Base-by-base conservation (phyloP, 2,329 filamentous ascomycete species). In the Exophiala sideris region DNA sequence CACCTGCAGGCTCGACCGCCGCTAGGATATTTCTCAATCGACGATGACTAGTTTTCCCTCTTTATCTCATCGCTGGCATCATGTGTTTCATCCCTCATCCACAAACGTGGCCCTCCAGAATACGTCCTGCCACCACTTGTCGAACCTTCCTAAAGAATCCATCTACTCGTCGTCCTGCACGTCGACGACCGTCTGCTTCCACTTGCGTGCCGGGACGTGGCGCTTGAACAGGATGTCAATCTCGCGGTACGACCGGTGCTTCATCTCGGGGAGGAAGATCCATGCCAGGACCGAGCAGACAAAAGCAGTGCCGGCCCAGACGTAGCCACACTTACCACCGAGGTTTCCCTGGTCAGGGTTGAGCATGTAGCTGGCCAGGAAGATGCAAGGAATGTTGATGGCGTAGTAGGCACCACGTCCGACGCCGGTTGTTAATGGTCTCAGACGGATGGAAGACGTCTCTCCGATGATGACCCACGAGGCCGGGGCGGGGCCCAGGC, bases 391-490 rank as follows among this genome's bases (percentile, higher is more conserved):
- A 66, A 86, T 86, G 54, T 86, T 79, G 57, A 83, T 72, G 4
- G 84, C 62, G 70, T 87, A 86, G 75, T 87, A 87, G 10, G 75
- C 70, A 49, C 70, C 83, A 65, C 84, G 83, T 65, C 84, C 84
- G 46, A 86, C 70, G 68, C 83, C 84, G 20, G 83, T 86, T 2
- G 80, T 86, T n/a, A 86, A 71, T 44, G 84, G 80, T 45, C 84
- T 69, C 29, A 87, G 82, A 57, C 84, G 83, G 50, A 86, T 78
- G 47, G 84, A 72, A 0, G 84, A 85, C 2, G 84, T 86, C 69
- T 87, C 84, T 61, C 79, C 82, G 44, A 87, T 86, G 61, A 86
- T 83, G 70, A 82, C 80, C 78, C 79, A 87, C 8, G 83, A 85
- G 38, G 80, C 79, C 44, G 84, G 84, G 1, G 81, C 84, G 21